Conservation (phyloP, 2,329 filamentous ascomycete genomes). For the Fusarium clavum region DNA sequence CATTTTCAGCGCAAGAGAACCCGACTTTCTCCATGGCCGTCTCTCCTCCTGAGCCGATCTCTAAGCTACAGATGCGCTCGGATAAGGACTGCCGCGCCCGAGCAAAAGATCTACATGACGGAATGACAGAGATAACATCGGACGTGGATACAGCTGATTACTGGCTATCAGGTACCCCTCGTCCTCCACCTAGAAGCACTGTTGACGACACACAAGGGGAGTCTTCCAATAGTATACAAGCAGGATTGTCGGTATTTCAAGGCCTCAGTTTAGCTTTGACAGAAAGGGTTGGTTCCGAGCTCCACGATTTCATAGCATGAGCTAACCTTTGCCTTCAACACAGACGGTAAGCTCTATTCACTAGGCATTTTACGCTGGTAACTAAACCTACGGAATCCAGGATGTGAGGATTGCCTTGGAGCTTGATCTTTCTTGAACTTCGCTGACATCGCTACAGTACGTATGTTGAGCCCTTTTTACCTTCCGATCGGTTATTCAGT, state of each 20-base stretch:
- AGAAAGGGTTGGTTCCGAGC: neutral
- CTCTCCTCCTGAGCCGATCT: neutral
- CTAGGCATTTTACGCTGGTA: too few species aligned
- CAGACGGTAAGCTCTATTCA: too few species aligned
- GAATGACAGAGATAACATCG: neutral
- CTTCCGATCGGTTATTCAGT: too few species aligned
- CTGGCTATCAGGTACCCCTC: neutral
- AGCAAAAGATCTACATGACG: neutral
- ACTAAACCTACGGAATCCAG: neutral
- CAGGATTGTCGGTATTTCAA: neutral
- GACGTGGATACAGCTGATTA: neutral
- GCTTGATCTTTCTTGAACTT: too few species aligned
- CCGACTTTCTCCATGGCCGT: too few species aligned
- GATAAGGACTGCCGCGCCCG: neutral
- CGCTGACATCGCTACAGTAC: neutral
- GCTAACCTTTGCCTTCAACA: too few species aligned
- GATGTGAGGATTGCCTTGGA: neutral
- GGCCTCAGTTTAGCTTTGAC: neutral
- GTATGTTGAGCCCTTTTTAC: too few species aligned
- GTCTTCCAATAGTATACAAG: neutral
- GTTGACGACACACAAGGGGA: neutral
- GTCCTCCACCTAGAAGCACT: too few species aligned
- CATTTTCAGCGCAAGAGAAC: too few species aligned
- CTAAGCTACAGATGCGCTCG: neutral
- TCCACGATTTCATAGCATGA: too few species aligned